A percentile compares a stretch with the other conserved stretches of the same genome.
phyloP scores from a whole-genome alignment of 768 basidiomycete species.

The Pleurotus citrinopileatus region DNA sequence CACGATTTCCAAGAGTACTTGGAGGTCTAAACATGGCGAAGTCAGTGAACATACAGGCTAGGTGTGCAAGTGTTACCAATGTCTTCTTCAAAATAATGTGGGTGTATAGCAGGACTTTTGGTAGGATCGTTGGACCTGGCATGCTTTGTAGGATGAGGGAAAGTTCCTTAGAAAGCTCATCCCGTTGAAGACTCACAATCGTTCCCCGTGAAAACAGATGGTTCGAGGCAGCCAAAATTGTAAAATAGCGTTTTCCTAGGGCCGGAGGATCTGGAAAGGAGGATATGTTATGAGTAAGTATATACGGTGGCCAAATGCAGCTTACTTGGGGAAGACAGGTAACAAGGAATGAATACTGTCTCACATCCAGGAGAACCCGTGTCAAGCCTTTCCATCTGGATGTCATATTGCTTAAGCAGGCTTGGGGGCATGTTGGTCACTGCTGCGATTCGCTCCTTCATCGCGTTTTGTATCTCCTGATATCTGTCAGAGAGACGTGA shows the following conservation, averaged over 20 bases:
- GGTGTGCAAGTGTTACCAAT: neutral
- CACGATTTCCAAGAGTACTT: slow-evolving; percentile 15
- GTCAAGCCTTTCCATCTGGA: neutral
- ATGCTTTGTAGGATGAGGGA: neutral
- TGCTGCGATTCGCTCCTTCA: neutral
- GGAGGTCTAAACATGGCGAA: slow-evolving; percentile 13
- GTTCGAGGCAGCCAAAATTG: neutral
- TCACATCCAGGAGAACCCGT: slow-evolving; percentile 1
- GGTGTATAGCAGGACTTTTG: neutral
- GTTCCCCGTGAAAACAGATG: slow-evolving; percentile 31
- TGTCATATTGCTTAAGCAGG: neutral
- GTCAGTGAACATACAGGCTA: neutral
- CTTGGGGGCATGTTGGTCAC: neutral
- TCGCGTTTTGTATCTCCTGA: neutral
- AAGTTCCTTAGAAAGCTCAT: neutral
- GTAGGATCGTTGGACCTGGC: neutral
- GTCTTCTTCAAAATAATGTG: slow-evolving; percentile 1
- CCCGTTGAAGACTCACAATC: neutral
- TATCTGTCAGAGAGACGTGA: neutral
- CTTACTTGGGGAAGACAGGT: slow-evolving; percentile 1
- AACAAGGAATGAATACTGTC: neutral
- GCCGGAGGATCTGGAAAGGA: neutral
- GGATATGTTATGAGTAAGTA: neutral
- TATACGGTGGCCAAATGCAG: neutral
- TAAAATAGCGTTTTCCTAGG: neutral